phyloP scores from a whole-genome alignment of 1,139 yeast species.

The Magnusiomyces tetraspermus region DNA sequence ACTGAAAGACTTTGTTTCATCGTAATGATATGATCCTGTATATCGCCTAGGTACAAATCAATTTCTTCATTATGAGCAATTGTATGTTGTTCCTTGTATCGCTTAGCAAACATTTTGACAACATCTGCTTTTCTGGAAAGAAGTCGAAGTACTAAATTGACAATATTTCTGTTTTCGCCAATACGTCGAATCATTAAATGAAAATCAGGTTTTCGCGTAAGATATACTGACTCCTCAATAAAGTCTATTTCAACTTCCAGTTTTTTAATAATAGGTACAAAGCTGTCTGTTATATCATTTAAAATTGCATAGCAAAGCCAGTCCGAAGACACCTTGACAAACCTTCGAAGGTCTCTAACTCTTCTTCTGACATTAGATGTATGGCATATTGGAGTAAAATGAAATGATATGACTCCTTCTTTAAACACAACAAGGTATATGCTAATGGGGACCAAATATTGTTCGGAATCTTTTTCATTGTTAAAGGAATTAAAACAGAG shows the following conservation, averaged over 20 bases:
- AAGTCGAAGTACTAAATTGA: conserved; percentile 85
- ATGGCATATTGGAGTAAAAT: conserved; percentile 71
- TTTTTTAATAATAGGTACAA: conserved; percentile 81
- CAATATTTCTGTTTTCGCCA: conserved; percentile 82
- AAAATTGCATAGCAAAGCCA: conserved; percentile 91
- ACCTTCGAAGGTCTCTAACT: conserved; percentile 81
- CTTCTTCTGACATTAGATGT: conserved; percentile 85
- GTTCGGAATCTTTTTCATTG: conserved; percentile 53
- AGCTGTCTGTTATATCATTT: conserved; percentile 90
- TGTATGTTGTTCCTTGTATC: conserved; percentile 67
- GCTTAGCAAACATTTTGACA: conserved; percentile 90
- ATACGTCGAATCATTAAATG: conserved; percentile 58
- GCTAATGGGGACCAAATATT: conserved; percentile 76
- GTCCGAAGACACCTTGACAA: conserved; percentile 79
- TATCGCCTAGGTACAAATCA: conserved; percentile 80
- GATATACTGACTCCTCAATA: conserved; percentile 74
- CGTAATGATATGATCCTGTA: conserved; percentile 93
- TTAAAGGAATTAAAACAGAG: conserved; percentile 92
- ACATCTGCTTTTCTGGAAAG: conserved; percentile 95
- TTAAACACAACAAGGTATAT: conserved; percentile 82
- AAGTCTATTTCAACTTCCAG: conserved; percentile 88
- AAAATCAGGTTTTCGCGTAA: conserved; percentile 55
- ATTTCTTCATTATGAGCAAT: conserved; percentile 37
- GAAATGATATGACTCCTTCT: conserved; percentile 77
- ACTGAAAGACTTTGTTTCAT: conserved; percentile 87